A percentile compares a stretch with the other conserved stretches of the same genome.
phyloP scores from a whole-genome alignment of 208 protist genomes.

The Leishmania lainsoni region DNA sequence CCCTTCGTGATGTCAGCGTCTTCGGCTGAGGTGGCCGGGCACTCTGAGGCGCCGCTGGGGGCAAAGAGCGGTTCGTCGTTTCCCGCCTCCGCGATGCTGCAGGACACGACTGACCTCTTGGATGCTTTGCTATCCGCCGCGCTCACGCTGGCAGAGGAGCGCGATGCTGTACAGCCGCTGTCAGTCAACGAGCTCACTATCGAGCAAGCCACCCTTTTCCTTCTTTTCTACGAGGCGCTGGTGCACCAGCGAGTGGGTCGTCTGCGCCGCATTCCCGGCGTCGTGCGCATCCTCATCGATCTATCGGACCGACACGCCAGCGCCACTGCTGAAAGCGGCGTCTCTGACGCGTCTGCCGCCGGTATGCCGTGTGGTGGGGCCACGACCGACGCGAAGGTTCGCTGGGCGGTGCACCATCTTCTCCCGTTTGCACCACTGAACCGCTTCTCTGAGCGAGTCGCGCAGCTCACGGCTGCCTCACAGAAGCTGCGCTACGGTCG shows the following conservation, averaged over 20 bases:
- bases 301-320: slow-evolving; percentile 32
- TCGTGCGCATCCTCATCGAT: slow-evolving; percentile 33
- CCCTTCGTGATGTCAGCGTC: slow-evolving; percentile 33
- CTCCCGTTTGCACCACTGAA: slow-evolving; percentile 35
- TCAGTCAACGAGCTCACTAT: slow-evolving; percentile 26
- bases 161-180: slow-evolving; percentile 28
- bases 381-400: slow-evolving; percentile 16
- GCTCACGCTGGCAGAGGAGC: slow-evolving; percentile 36
- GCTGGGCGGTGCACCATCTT: slow-evolving; percentile 26
- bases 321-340: neutral
- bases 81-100: slow-evolving; percentile 1
- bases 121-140: slow-evolving; percentile 50
- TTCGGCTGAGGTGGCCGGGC: neutral
- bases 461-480: neutral
- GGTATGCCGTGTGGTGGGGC: neutral
- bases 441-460: slow-evolving; percentile 20
- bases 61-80: neutral
- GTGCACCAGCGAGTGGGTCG: slow-evolving; percentile 36
- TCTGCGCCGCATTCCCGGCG: slow-evolving; percentile 44
- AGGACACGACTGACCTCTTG: slow-evolving; percentile 42
- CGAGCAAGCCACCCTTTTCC: slow-evolving; percentile 53
- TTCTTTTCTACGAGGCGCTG: slow-evolving; percentile 70
- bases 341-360: neutral
- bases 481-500: neutral
- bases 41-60: neutral